These are phyloP conservation scores for Phytophthora tubulina DNA, from an alignment of 352 stramenopile species.

Conservation along the genomic window DNA sequence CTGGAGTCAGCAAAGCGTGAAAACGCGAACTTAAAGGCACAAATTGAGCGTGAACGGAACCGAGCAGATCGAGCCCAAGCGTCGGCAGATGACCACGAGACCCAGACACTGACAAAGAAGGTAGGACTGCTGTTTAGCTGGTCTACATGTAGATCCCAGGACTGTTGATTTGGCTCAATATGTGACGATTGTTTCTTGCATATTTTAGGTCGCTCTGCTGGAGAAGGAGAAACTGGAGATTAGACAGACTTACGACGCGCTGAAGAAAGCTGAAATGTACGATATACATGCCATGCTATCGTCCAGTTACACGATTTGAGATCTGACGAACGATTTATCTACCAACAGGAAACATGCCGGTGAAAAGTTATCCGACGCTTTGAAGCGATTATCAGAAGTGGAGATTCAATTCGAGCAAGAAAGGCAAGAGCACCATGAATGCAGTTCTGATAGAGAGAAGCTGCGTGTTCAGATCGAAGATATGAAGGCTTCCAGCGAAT, in stretches of 20 bases:
- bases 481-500: constrained; percentile 57
- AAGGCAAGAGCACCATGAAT: constrained; percentile 38
- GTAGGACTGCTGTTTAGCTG: constrained; percentile 18
- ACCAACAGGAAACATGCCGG: constrained; percentile 44
- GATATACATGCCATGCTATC: neutral
- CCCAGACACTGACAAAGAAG: constrained; percentile 50
- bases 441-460: constrained; percentile 47
- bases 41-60: constrained; percentile 55
- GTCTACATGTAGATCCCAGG: neutral
- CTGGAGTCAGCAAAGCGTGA: constrained; percentile 60
- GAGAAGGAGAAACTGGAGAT: constrained; percentile 54
- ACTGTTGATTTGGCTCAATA: neutral
- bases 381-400: constrained; percentile 48
- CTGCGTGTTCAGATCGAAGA: constrained; percentile 55
- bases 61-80: constrained; percentile 40
- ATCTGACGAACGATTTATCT: constrained; percentile 20
- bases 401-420: constrained; percentile 47
- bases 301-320: neutral
- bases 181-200: neutral
- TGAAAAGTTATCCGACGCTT: constrained; percentile 42
- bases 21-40: constrained; percentile 56
- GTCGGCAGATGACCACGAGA: constrained; percentile 47
- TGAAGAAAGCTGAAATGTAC: constrained; percentile 53
- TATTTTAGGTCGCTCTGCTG: constrained; percentile 41
- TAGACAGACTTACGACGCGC: constrained; percentile 39